Conservation (phyloP, 2,329 filamentous ascomycete genomes). For the Drechslerella coelobrocha region DNA sequence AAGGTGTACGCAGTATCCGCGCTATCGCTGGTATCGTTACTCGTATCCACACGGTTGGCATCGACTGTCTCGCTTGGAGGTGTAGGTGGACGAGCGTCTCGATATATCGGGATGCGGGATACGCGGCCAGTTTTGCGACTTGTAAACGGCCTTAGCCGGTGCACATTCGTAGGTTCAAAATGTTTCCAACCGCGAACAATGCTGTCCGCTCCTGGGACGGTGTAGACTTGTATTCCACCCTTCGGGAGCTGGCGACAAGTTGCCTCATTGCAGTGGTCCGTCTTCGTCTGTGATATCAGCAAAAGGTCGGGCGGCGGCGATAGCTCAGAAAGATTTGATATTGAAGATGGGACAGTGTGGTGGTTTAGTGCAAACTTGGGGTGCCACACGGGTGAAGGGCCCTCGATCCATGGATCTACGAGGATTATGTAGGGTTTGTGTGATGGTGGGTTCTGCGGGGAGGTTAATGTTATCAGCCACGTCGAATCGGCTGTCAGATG, state of each 20-base stretch:
- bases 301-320: constrained; percentile 64
- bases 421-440: constrained; percentile 70
- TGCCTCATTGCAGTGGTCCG: constrained; percentile 74
- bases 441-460: constrained; percentile 56
- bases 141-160: constrained; percentile 34
- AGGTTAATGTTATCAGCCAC: constrained; percentile 50
- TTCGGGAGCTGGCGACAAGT: constrained; percentile 70
- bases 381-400: constrained; percentile 68
- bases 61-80: constrained; percentile 57
- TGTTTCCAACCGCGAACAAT: constrained; percentile 72
- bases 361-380: constrained; percentile 68
- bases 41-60: constrained; percentile 29
- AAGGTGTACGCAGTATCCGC: constrained; percentile 58
- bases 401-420: constrained; percentile 74
- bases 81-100: constrained; percentile 59
- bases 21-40: constrained; percentile 59
- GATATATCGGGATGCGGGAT: constrained; percentile 60
- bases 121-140: constrained; percentile 37
- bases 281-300: constrained; percentile 68
- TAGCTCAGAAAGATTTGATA: constrained; percentile 66
- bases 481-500: constrained; percentile 53
- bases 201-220: constrained; percentile 66
- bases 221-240: constrained; percentile 23
- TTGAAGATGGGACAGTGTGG: constrained; percentile 65
- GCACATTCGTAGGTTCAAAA: constrained; percentile 65